These are phyloP conservation scores for Leucosporidium yakuticum DNA, from an alignment of 768 basidiomycete genomes.

Conservation along the genomic window DNA sequence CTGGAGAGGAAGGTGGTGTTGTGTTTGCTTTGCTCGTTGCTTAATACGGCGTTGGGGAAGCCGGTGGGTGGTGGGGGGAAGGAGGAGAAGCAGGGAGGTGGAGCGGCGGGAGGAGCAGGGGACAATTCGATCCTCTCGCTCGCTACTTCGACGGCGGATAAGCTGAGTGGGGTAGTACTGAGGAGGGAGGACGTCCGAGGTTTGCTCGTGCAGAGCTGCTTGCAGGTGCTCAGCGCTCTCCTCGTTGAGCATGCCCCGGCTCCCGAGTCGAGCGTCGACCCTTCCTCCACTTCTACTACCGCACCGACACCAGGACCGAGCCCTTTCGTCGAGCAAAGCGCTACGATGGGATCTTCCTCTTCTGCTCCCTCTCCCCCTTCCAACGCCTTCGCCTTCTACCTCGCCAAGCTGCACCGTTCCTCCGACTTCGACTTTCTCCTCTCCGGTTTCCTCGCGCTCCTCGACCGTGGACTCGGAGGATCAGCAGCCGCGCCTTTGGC, in stretches of 20 bases:
- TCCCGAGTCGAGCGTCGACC: slow-evolving; percentile 39
- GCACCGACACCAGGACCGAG: slow-evolving; percentile 44
- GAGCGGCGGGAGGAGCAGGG: background rate
- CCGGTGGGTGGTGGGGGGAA: slow-evolving; percentile 48
- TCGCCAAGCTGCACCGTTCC: slow-evolving; percentile 87
- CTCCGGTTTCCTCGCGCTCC: slow-evolving; percentile 54
- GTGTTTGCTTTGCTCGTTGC: slow-evolving; percentile 81
- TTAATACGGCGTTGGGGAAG: slow-evolving; percentile 65
- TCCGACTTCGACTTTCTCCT: slow-evolving; percentile 83
- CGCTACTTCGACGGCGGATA: slow-evolving; percentile 50
- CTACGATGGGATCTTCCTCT: background rate
- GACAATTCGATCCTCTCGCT: too few relatives aligned
- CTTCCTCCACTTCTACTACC: slow-evolving; percentile 10
- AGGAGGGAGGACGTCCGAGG: slow-evolving; percentile 54
- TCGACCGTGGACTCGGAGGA: slow-evolving; percentile 1
- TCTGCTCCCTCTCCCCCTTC: slow-evolving; percentile 37
- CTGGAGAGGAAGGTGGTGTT: slow-evolving; percentile 56
- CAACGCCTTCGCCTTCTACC: slow-evolving; percentile 86
- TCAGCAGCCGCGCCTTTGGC: slow-evolving; percentile 4
- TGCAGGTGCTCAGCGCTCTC: slow-evolving; percentile 70
- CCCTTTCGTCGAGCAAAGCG: slow-evolving; percentile 46
- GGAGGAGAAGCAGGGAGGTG: too few relatives aligned
- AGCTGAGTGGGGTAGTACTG: slow-evolving; percentile 1
- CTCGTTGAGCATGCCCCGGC: slow-evolving; percentile 69
- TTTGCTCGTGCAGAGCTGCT: slow-evolving; percentile 63